Base-by-base conservation (phyloP, 2,329 filamentous ascomycete species). In the Coniosporium tulheliwenetii region DNA sequence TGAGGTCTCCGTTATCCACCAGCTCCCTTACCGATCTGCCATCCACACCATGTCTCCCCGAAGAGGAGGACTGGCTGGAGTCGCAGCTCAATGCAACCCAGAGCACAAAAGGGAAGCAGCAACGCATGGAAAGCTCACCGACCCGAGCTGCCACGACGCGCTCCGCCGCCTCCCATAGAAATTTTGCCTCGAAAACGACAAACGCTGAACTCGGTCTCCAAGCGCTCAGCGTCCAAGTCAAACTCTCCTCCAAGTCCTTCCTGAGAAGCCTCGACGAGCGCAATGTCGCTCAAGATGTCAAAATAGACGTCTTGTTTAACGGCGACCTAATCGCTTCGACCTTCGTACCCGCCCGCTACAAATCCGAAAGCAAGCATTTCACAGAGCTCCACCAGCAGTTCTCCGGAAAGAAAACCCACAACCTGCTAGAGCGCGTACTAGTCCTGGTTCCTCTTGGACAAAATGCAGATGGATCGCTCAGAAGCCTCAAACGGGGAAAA, bases 271-370 rank as follows among this genome's bases (percentile, higher is more conserved):
- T 26, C 19, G 19, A 26, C 19, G 19, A 26, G 19, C n/a, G 46
- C 19, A 26, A 26, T 7, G 19, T 26, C 3, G 41, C 31, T 44
- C 52, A 54, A 14, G 57, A 64, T 30, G 43, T 69, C 39, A 67
- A 65, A 47, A 56, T 68, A 36, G 65, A 69, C n/a, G 57, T 69
- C 3, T 63, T 65, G 46, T 53, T 66, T 48, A 69, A 70, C 41
- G 66, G 67, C 32, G 49, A 58, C 29, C 52, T 69, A 7, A 55
- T 56, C 3, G 52, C 48, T n/a, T 59, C 55, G 31, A 43, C 46
- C 5, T 48, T 56, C 16, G 38, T 59, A 8, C 46, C 55, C 8
- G 38, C 39, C 15, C 46, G 51, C 19, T 32, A 36, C 19, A 38
- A 42, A 13, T 34, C 36, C 13, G 15, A 41, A 39, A 38, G 30